These are phyloP conservation scores for Scleroderma citrinum DNA, from an alignment of 768 basidiomycete species.

Conservation along the genomic window DNA sequence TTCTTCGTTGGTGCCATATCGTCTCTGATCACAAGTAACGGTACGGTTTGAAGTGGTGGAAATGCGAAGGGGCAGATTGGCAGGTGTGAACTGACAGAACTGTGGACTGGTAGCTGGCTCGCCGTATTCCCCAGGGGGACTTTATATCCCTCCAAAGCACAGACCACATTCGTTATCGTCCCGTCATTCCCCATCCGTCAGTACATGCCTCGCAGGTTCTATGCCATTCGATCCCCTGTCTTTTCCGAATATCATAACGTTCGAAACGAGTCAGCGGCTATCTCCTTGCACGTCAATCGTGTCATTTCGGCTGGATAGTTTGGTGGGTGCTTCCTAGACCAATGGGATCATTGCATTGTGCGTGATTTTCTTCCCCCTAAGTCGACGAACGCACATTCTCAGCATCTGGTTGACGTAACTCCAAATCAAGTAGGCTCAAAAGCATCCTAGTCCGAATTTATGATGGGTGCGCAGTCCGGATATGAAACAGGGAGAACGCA, in stretches of 20 bases:
- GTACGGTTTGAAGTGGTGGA: neutral
- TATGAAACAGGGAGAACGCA: neutral
- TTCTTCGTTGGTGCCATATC: neutral
- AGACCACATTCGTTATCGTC: neutral
- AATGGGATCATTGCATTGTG: neutral
- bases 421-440: neutral
- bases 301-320: neutral
- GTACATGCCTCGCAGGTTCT: neutral
- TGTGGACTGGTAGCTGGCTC: neutral
- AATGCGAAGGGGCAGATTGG: neutral
- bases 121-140: too few relatives aligned
- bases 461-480: neutral
- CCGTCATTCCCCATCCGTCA: neutral
- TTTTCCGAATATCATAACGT: neutral
- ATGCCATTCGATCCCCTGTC: neutral
- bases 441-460: neutral
- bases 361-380: neutral
- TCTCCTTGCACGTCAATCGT: neutral
- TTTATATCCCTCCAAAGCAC: conserved; percentile 1
- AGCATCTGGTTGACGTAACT: neutral
- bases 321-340: neutral
- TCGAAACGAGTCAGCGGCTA: neutral
- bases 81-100: neutral
- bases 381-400: neutral
- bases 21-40: neutral